phyloP scores from a whole-genome alignment of 192 early-diverging fungal species.

The Coemansia sp. region DNA sequence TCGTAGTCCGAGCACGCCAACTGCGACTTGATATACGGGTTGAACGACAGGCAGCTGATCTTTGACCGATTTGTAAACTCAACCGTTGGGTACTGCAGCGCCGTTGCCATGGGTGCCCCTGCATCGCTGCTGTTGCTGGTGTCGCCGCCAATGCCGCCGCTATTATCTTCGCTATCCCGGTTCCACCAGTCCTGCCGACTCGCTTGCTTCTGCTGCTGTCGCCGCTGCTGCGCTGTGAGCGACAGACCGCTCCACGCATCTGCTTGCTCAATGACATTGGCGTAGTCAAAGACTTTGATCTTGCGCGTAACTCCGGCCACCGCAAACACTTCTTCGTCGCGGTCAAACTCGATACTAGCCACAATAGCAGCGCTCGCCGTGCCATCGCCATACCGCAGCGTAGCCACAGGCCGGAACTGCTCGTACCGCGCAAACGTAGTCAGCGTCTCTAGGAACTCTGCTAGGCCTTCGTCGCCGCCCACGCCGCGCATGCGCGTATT shows the following conservation, averaged over 20 bases:
- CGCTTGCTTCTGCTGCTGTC: slow-evolving; percentile 8
- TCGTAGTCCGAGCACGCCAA: slow-evolving; percentile 94
- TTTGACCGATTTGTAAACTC: slow-evolving; percentile 83
- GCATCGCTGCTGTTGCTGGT: slow-evolving; percentile 24
- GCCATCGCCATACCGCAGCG: slow-evolving; percentile 79
- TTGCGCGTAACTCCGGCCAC: slow-evolving; percentile 90
- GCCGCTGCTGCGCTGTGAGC: slow-evolving; percentile 23
- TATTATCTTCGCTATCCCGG: slow-evolving; percentile 31
- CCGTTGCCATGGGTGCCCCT: slow-evolving; percentile 27
- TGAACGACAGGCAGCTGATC: slow-evolving; percentile 95
- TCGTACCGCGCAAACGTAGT: slow-evolving; percentile 69
- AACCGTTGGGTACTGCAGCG: slow-evolving; percentile 77
- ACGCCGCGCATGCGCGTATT: slow-evolving; percentile 59
- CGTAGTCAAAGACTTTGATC: slow-evolving; percentile 93
- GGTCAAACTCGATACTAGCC: slow-evolving; percentile 92
- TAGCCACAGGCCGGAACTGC: slow-evolving; percentile 75
- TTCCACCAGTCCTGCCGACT: slow-evolving; percentile 51
- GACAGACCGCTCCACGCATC: slow-evolving; percentile 45
- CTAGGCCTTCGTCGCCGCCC: slow-evolving; percentile 32
- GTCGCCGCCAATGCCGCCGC: slow-evolving; percentile 15
- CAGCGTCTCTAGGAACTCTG: slow-evolving; percentile 62
- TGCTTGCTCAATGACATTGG: slow-evolving; percentile 53
- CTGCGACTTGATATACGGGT: slow-evolving; percentile 82
- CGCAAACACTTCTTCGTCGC: slow-evolving; percentile 93
- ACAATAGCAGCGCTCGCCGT: slow-evolving; percentile 78